Conservation (phyloP, 768 basidiomycete species). For the Rhizopogon roseolus region DNA sequence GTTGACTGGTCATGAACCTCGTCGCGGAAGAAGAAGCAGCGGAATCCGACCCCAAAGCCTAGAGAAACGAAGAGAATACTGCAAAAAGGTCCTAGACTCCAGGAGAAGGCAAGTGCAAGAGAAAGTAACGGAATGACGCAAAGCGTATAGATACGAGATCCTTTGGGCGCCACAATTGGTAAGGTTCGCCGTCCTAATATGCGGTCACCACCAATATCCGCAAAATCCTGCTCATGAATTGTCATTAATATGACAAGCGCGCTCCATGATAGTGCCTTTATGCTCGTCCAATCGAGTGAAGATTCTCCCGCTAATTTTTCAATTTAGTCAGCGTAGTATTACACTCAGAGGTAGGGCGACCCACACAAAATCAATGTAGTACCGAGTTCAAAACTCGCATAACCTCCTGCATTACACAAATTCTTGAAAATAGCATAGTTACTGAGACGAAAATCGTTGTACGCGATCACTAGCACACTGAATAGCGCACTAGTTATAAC, state of each 20-base stretch:
- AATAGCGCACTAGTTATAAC: constrained; percentile 18
- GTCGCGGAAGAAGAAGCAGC: constrained; percentile 12
- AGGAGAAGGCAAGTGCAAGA: constrained; percentile 2
- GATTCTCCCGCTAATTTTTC: not conserved
- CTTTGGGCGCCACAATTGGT: constrained; percentile 19
- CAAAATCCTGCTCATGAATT: constrained; percentile 32
- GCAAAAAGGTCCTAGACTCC: constrained; percentile 10
- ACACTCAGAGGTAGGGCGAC: not conserved
- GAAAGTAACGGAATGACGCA: constrained; percentile 12
- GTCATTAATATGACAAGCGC: constrained; percentile 29
- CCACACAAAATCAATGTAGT: constrained; percentile 26
- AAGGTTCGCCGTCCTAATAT: constrained; percentile 24
- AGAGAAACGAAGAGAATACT: constrained; percentile 7
- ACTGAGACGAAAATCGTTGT: constrained; percentile 27
- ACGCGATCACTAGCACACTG: constrained; percentile 14
- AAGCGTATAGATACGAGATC: constrained; percentile 12
- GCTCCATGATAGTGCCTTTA: constrained; percentile 20
- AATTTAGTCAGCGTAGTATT: not conserved
- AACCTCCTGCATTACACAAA: constrained; percentile 28
- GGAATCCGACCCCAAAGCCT: constrained; percentile 10
- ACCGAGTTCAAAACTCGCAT: constrained; percentile 30
- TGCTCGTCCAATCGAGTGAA: constrained; percentile 10
- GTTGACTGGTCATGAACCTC: constrained; percentile 6
- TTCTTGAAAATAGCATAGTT: constrained; percentile 25
- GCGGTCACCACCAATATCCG: constrained; percentile 26